These are phyloP conservation scores for Fusarium paranaense DNA, from an alignment of 2,329 filamentous ascomycete genomes.

Conservation along the genomic window DNA sequence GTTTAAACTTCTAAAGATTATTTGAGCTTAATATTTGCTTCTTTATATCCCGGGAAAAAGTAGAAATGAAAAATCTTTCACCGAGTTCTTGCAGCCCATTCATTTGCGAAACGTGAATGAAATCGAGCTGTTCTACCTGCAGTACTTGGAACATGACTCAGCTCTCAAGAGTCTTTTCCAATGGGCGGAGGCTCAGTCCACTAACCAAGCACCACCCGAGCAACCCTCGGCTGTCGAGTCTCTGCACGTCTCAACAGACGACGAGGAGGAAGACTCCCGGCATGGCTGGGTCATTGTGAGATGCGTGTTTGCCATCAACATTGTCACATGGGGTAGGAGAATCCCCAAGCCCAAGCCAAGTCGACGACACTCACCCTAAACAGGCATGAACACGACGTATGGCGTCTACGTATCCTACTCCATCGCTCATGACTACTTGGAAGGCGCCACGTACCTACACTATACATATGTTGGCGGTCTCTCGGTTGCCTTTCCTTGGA, in stretches of 20 bases:
- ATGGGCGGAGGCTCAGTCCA: not conserved
- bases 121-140: not conserved
- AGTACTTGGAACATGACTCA: not conserved
- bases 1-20: too few species aligned
- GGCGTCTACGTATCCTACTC: not conserved
- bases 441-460: not conserved
- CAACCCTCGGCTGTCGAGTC: not conserved
- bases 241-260: not conserved
- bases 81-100: not conserved
- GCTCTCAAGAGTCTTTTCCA: not conserved
- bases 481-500: not conserved
- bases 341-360: too few species aligned
- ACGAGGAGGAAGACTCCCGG: not conserved
- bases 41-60: too few species aligned
- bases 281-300: not conserved
- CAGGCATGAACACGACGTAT: not conserved
- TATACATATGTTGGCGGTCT: not conserved
- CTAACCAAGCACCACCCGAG: not conserved
- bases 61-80: not conserved
- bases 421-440: not conserved
- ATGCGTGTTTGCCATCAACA: not conserved
- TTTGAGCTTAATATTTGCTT: too few species aligned
- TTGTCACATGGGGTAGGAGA: not conserved
- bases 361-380: too few species aligned
- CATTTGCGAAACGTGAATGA: not conserved